Base-by-base conservation (phyloP, 768 basidiomycete genomes). In the Candolleomyces efflorescens region DNA sequence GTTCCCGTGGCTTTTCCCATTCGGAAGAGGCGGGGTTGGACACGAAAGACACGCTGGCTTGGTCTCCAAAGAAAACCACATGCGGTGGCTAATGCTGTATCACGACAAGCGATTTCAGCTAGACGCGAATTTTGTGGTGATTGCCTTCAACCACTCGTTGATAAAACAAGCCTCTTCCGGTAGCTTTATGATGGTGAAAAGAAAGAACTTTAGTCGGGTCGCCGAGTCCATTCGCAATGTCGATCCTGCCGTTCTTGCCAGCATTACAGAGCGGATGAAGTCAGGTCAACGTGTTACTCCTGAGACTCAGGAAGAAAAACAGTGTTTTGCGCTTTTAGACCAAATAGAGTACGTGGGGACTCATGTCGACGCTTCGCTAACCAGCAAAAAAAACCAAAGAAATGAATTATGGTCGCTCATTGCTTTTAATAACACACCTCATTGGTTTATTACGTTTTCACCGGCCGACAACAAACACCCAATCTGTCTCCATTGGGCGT, bases 91-190 rank as follows among this genome's bases (percentile, higher is more conserved):
- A 1, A 54, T 77, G 1, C 64, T 71, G 67, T 75, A 75, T 54
- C 60, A 68, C 58, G 73, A 77, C 52, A 71, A 71, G 23, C 60
- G 68, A 2, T 77, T 76, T 60, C 74, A 74, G 55, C 57, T 26
- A 5, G 73, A 76, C 46, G 20, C 50, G 15, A 56, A 64, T 13
- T 75, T 73, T 56, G 57, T 67, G 15, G 65, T 72, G 32, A 57
- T 70, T 24, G 68, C 58, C 1, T 73, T 70, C 58, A 76, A 68
- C 53, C 69, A 71, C 44, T 60, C 65, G 43, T 72, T 71, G 59
- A 64, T 74, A 1, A 68, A 67, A 56, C 10, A 50, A 63, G 1
- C 57, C 51, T 3, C 65, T 59, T 3, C 20, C 65, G 1, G 43
- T 62, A 0, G 56, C 68, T 20, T 54, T 47, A 47, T 49, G 45